Evolutionary conservation across 345 rosid species (phyloP).

Genomic region (Clausena lansium): DNA sequence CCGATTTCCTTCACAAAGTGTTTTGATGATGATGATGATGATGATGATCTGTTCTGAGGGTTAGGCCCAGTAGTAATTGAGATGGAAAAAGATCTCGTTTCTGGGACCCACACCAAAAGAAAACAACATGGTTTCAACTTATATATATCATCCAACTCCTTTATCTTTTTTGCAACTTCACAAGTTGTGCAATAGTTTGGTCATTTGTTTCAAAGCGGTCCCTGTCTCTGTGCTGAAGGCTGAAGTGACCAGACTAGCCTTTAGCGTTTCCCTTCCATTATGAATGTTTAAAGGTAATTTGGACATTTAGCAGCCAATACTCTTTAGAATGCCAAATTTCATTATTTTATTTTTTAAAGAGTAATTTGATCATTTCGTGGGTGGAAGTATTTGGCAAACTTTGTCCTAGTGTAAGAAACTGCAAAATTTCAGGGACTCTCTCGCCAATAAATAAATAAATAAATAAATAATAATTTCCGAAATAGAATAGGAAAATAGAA

Average conservation of each 20-base stretch:
- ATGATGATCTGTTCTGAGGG: slow-evolving; percentile 1
- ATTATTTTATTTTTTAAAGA: too few relatives aligned
- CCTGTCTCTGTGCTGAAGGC: not conserved
- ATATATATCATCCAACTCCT: not conserved
- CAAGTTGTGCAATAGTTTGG: not conserved
- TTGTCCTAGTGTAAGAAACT: not conserved
- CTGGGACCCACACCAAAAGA: not conserved
- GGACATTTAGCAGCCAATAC: too few relatives aligned
- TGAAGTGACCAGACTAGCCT: too few relatives aligned
- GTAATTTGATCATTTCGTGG: too few relatives aligned
- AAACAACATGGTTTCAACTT: not conserved
- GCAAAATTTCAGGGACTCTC: not conserved
- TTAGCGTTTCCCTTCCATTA: not conserved
- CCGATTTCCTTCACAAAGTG: not conserved
- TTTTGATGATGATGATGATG: not conserved
- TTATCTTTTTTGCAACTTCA: not conserved
- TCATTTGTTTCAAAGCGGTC: not conserved
- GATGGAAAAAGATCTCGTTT: not conserved
- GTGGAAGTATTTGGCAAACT: too few relatives aligned
- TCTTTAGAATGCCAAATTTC: too few relatives aligned
- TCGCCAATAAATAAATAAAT: too few relatives aligned
- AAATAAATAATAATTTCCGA: too few relatives aligned
- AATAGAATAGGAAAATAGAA: not conserved
- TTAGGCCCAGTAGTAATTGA: not conserved
- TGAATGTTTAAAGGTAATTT: not conserved